These are phyloP conservation scores for Coprinopsis strossmayeri DNA, from an alignment of 768 basidiomycete genomes.

Conservation along the genomic window DNA sequence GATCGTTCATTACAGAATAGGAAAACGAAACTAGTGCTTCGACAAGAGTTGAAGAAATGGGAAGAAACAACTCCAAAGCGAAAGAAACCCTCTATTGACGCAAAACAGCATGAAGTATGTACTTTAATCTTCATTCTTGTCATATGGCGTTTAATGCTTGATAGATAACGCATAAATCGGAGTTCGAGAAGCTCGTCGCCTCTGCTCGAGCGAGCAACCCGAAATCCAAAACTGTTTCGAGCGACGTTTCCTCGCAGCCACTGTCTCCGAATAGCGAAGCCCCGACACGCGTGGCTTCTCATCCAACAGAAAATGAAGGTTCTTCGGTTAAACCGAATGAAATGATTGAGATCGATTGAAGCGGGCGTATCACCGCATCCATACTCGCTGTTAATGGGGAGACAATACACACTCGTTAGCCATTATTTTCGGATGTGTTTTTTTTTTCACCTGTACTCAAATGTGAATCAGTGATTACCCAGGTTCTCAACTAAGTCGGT, in stretches of 20 bases:
- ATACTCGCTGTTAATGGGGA: not conserved
- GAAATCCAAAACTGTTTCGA: not conserved
- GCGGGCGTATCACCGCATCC: not conserved
- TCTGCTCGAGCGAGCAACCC: not conserved
- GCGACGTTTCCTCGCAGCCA: not conserved
- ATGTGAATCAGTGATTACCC: no score
- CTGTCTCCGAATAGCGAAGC: constrained; percentile 3
- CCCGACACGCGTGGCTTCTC: not conserved
- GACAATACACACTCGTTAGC: not conserved
- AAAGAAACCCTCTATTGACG: constrained; percentile 30
- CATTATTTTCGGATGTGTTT: no score
- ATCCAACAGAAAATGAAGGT: not conserved
- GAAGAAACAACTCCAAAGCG: constrained; percentile 42
- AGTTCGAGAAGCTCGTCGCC: not conserved
- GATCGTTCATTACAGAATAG: constrained; percentile 44
- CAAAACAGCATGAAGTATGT: constrained; percentile 3
- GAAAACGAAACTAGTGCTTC: constrained; percentile 39
- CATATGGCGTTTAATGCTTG: constrained; percentile 13
- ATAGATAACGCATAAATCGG: constrained; percentile 4
- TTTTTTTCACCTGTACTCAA: no score
- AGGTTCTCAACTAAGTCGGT: no score
- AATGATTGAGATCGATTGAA: not conserved
- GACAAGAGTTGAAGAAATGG: constrained; percentile 49
- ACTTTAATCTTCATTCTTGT: constrained; percentile 18
- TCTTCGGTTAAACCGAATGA: not conserved